phyloP scores from a whole-genome alignment of 495 filamentous ascomycete species.

The Astrothelium subdiscretum region DNA sequence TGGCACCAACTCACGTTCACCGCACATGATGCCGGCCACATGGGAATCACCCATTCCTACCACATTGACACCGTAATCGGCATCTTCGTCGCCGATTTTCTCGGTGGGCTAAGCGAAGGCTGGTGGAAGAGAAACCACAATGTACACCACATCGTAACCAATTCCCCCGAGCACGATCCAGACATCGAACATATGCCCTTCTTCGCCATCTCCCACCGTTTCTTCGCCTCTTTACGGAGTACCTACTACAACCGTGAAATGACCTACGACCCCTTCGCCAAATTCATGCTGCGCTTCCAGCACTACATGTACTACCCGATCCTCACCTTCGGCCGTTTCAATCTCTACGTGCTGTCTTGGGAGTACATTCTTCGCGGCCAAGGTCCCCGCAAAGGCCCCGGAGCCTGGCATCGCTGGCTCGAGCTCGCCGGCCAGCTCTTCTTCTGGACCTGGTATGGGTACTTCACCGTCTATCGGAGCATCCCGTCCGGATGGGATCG shows the following conservation, averaged over 20 bases:
- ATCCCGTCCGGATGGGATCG: constrained; percentile 62
- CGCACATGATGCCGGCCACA: constrained; percentile 93
- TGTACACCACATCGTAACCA: constrained; percentile 96
- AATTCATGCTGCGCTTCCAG: constrained; percentile 61
- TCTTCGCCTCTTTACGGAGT: constrained; percentile 63
- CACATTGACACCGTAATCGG: constrained; percentile 72
- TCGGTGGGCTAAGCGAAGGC: constrained; percentile 79
- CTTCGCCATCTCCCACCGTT: constrained; percentile 82
- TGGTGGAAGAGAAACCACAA: constrained; percentile 99
- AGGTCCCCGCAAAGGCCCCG: constrained; percentile 69
- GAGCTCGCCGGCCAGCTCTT: constrained; percentile 72
- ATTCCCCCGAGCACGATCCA: constrained; percentile 91
- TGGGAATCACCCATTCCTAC: constrained; percentile 91
- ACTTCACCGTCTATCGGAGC: constrained; percentile 63
- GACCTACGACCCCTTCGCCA: constrained; percentile 68
- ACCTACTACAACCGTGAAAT: constrained; percentile 85
- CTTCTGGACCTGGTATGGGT: constrained; percentile 95
- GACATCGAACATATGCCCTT: constrained; percentile 97
- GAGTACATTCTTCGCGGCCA: constrained; percentile 62
- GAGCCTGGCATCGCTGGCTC: constrained; percentile 81
- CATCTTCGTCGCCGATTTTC: constrained; percentile 81
- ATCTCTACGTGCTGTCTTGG: constrained; percentile 80
- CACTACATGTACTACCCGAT: constrained; percentile 81
- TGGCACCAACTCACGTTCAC: constrained; percentile 97
- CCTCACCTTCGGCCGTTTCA: constrained; percentile 78